Evolutionary conservation across 257 asterid species (phyloP), one percentile per base, ranked within the genome.

Genomic region (Vinca minor): DNA sequence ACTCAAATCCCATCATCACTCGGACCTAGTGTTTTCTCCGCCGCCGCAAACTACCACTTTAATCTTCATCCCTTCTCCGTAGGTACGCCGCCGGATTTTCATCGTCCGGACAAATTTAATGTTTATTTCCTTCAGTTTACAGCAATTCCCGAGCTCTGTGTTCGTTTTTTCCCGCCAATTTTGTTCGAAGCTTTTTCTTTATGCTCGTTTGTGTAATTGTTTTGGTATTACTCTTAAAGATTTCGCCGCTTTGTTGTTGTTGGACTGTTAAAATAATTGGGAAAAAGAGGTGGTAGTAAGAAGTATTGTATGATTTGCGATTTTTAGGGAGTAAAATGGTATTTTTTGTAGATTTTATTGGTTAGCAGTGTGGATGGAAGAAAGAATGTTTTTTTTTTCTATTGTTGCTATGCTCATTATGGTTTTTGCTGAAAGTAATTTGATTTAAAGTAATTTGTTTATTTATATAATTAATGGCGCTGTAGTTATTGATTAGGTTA

Each of bases 11-110:
- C 48, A 42, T 4, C 48, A 6, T 57, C 32, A 1, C 0, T 6
- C 29, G 59, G 32, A 47, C 49, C 28, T 68, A 59, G 66, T 66
- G 26, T 46, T 58, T 20, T n/a, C n/a, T n/a, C n/a, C 65, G 9
- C 18, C 17, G 26, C 57, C 25, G 62, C 62, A 56, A n/a, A 32
- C 62, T 31, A n/a, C 7, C 42, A 31, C 42, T 14, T 31, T 26
- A 29, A 14, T 15, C 25, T 34, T 48, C 44, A 7, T 0, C 44
- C 15, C 12, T 25, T 55, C 62, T 46, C 35, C 62, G 20, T 41
- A 53, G 71, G 71, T 66, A n/a, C 28, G 71, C 62, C 29, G 53
- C n/a, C n/a, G n/a, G 55, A 25, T 15, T 44, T n/a, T n/a, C n/a
- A n/a, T n/a, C 25, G 8, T 8, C 23, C 8, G 8, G 23, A 29